phyloP scores from a whole-genome alignment of 495 filamentous ascomycete species.

The Penicillium paradoxum region DNA sequence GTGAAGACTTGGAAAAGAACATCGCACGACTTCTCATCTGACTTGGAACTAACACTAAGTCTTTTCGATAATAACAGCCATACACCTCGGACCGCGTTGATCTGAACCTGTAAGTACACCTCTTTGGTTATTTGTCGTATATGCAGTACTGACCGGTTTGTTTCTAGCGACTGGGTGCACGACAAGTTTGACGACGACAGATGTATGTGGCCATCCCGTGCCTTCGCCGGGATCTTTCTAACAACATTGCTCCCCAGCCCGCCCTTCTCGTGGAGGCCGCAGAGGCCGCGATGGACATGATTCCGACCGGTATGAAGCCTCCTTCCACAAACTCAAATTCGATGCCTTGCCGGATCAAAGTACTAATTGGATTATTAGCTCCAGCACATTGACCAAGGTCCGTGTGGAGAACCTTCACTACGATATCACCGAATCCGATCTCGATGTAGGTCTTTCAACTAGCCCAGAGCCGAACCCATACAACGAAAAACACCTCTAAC shows the following conservation, averaged over 20 bases:
- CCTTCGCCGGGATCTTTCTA: slow-evolving; percentile 10
- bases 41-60: slow-evolving; percentile 53
- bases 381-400: slow-evolving; percentile 61
- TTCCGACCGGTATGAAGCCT: slow-evolving; percentile 43
- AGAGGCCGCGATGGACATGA: slow-evolving; percentile 44
- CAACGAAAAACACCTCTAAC: background rate
- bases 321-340: background rate
- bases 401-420: slow-evolving; percentile 92
- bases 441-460: slow-evolving; percentile 56
- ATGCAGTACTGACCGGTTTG: slow-evolving; percentile 12
- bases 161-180: slow-evolving; percentile 79
- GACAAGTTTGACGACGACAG: slow-evolving; percentile 73
- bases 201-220: slow-evolving; percentile 25
- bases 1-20: slow-evolving; percentile 36
- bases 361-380: slow-evolving; percentile 17
- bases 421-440: slow-evolving; percentile 81
- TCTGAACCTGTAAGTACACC: slow-evolving; percentile 47
- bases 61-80: slow-evolving; percentile 49
- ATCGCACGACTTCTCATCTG: slow-evolving; percentile 42
- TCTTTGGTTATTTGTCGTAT: slow-evolving; percentile 1
- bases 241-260: slow-evolving; percentile 27
- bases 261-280: slow-evolving; percentile 37
- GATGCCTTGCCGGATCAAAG: slow-evolving; percentile 5
- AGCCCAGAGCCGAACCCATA: background rate
- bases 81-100: slow-evolving; percentile 50